Evolutionary conservation across 768 basidiomycete genomes (phyloP).

Genomic region (Plicaturopsis crispa): DNA sequence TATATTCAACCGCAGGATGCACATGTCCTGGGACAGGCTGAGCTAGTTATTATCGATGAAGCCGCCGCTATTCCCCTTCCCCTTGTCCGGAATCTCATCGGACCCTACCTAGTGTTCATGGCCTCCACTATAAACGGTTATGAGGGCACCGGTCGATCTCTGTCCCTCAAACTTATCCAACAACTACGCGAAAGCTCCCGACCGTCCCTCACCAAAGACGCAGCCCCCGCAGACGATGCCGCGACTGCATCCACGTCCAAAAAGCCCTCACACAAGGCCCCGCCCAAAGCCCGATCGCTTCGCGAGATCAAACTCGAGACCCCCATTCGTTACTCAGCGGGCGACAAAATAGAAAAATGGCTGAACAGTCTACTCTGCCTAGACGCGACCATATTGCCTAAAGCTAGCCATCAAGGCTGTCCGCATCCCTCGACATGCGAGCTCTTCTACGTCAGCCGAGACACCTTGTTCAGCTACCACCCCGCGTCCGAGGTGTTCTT

Average conservation of each 20-base stretch:
- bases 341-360: conserved; percentile 93
- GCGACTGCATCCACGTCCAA: conserved; percentile 36
- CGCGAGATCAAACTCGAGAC: conserved; percentile 93
- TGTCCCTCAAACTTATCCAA: conserved; percentile 96
- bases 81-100: conserved; percentile 90
- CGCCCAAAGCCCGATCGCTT: conserved; percentile 62
- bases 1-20: conserved; percentile 98
- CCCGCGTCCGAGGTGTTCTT: conserved; percentile 96
- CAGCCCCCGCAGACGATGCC: conserved; percentile 27
- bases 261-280: conserved; percentile 45
- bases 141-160: conserved; percentile 97
- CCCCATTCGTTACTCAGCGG: conserved; percentile 85
- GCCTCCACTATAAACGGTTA: conserved; percentile 99
- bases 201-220: conserved; percentile 66
- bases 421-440: conserved; percentile 94
- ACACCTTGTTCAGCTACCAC: conserved; percentile 95
- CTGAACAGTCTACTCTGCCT: conserved; percentile 86
- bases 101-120: conserved; percentile 93
- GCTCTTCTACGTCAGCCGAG: conserved; percentile 90
- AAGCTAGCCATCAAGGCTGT: conserved; percentile 61
- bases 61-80: conserved; percentile 97
- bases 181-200: conserved; percentile 90
- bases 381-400: conserved; percentile 64
- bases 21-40: conserved; percentile 95
- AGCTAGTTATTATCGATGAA: conserved; percentile 96